Evolutionary conservation across 2,329 filamentous ascomycete genomes (phyloP).

Genomic region (Dryadomyces quercus-mongolicae): DNA sequence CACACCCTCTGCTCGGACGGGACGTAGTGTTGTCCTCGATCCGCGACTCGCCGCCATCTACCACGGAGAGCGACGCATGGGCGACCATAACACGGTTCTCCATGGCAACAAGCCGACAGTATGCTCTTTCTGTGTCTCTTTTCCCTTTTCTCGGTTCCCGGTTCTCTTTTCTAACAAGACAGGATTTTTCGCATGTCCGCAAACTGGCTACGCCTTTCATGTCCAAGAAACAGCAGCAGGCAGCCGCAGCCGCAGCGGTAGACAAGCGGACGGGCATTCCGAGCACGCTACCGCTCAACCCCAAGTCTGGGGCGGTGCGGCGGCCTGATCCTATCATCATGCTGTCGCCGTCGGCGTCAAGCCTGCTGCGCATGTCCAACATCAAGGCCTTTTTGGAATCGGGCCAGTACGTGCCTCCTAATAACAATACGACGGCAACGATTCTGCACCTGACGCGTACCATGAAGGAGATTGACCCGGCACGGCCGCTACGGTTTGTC

Average conservation of each 20-base stretch:
- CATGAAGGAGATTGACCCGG: constrained; percentile 58
- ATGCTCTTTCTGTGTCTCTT: constrained; percentile 19
- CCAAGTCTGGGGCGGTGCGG: constrained; percentile 31
- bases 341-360: constrained; percentile 89
- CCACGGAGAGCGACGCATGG: constrained; percentile 80
- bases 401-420: constrained; percentile 68
- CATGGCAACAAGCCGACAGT: constrained; percentile 83
- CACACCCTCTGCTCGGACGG: constrained; percentile 17
- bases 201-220: constrained; percentile 75
- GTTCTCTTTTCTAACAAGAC: background rate
- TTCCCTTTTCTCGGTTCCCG: background rate
- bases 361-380: constrained; percentile 88
- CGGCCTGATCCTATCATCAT: constrained; percentile 82
- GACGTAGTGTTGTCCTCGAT: constrained; percentile 40
- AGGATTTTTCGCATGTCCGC: constrained; percentile 92
- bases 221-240: constrained; percentile 38
- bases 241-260: constrained; percentile 18
- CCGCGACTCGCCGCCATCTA: constrained; percentile 80
- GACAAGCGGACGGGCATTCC: constrained; percentile 22
- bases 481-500: constrained; percentile 78
- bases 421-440: constrained; percentile 57
- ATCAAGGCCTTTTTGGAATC: constrained; percentile 87
- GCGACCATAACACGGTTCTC: constrained; percentile 80
- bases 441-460: constrained; percentile 77
- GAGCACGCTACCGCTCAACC: constrained; percentile 40